These are phyloP conservation scores for Didymella keratinophila DNA, from an alignment of 2,329 filamentous ascomycete species.

Conservation along the genomic window DNA sequence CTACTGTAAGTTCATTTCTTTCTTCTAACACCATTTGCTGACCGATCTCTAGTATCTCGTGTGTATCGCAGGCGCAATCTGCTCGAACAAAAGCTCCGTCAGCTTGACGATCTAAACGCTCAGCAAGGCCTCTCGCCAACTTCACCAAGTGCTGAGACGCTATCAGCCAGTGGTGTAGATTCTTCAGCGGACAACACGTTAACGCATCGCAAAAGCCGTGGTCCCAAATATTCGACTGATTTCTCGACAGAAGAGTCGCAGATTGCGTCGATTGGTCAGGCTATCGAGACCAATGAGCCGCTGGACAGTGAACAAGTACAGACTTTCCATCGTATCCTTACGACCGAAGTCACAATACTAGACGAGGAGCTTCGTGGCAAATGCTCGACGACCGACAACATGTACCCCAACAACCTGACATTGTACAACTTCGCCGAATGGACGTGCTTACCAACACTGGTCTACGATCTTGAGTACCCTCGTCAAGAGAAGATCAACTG, in stretches of 20 bases:
- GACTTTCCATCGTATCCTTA: conserved; percentile 70
- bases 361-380: conserved; percentile 72
- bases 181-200: conserved; percentile 11
- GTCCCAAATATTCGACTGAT: conserved; percentile 54
- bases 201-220: conserved; percentile 44
- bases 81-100: conserved; percentile 61
- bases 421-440: conserved; percentile 73
- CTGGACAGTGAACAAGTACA: conserved; percentile 69
- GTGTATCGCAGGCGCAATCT: conserved; percentile 60
- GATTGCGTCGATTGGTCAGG: conserved; percentile 67
- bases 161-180: conserved; percentile 30
- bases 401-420: conserved; percentile 76
- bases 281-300: conserved; percentile 67
- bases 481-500: conserved; percentile 74
- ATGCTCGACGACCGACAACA: conserved; percentile 56
- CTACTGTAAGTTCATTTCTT: conserved; percentile 55
- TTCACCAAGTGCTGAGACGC: conserved; percentile 8
- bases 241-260: conserved; percentile 60
- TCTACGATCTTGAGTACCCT: conserved; percentile 82
- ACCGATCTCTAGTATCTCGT: conserved; percentile 58
- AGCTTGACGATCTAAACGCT: conserved; percentile 64
- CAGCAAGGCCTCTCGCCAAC: conserved; percentile 50
- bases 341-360: conserved; percentile 70
- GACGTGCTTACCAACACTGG: conserved; percentile 76
- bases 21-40: background rate